Evolutionary conservation across 805 yeast species (phyloP), one percentile per base, ranked within the genome.

Genomic region (Ogataea pini): DNA sequence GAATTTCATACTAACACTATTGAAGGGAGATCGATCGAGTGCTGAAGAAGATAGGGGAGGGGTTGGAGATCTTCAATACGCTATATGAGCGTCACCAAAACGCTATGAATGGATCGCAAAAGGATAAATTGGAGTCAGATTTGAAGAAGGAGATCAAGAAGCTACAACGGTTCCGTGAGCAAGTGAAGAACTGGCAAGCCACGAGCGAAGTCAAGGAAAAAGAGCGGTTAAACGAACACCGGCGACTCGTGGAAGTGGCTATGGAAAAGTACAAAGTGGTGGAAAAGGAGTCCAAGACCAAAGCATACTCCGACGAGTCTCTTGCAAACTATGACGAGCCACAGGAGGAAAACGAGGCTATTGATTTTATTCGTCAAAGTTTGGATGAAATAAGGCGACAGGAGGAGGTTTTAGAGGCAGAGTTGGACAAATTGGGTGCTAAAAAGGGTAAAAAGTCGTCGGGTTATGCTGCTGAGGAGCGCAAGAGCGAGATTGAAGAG

Each of bases 351-450:
- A 80, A 78, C 49, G 96, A 88, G 48, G 85, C 89, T 12, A 73
- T 78, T 36, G 78, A 79, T 33, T 92, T 90, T 64, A 70, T 91
- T 16, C 79, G 82, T 51, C 79, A 76, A 20, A 77, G 84, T 62
- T 71, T 89, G 53, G 97, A 89, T 43, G 94, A 87, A 63, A 72
- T 90, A 49, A 85, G 81, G 58, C 83, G 83, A 58, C 98, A 92
- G 62, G 76, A 80, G 49, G 97, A 91, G 65, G 70, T 76, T 32
- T 72, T 84, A 47, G 97, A 89, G 63, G 85, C 84, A 4, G 88
- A 86, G 63, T 72, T 83, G 34, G 88, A 81, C 51, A 71, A 67
- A 37, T 60, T 83, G n/a, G 58, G 59, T 7, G 52, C 65, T 7
- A 81, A 80, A 60, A 79, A 79, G 60, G 78, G 86, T 51, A 82